Conservation (phyloP, 441 rosid genomes). For the Dalechampia spathulata region DNA sequence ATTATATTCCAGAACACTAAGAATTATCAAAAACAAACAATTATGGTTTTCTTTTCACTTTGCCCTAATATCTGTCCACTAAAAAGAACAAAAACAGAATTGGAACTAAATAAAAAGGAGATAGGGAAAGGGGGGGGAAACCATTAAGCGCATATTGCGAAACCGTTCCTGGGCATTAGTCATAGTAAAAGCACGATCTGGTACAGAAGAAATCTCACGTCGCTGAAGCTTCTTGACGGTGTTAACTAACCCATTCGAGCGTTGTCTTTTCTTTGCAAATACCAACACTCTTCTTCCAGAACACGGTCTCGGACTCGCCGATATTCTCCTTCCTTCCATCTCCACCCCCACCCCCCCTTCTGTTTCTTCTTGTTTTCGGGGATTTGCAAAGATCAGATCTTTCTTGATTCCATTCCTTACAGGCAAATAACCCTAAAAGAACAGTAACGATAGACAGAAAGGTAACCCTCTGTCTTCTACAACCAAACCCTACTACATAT, state of each 20-base stretch:
- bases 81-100: too few relatives aligned
- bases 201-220: constrained; percentile 63
- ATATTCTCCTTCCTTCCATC: constrained; percentile 69
- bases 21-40: too few relatives aligned
- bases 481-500: too few relatives aligned
- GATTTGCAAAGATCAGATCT: too few relatives aligned
- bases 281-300: constrained; percentile 52
- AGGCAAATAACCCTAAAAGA: too few relatives aligned
- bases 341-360: neutral
- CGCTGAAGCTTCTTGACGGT: constrained; percentile 75
- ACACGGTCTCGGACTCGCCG: constrained; percentile 66
- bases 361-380: neutral
- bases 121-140: constrained; percentile 1
- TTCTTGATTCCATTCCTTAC: too few relatives aligned
- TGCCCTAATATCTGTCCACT: neutral
- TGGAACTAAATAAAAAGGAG: neutral
- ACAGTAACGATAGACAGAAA: too few relatives aligned
- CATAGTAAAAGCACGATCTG: constrained; percentile 56
- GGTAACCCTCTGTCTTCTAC: too few relatives aligned
- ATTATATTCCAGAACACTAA: too few relatives aligned
- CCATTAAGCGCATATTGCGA: constrained; percentile 71
- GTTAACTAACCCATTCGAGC: constrained; percentile 46
- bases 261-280: constrained; percentile 50
- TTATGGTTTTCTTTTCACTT: too few relatives aligned
- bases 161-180: constrained; percentile 69